Evolutionary conservation across 371 early-diverging fungal species (phyloP).

Genomic region (Mucor circinelloides): DNA sequence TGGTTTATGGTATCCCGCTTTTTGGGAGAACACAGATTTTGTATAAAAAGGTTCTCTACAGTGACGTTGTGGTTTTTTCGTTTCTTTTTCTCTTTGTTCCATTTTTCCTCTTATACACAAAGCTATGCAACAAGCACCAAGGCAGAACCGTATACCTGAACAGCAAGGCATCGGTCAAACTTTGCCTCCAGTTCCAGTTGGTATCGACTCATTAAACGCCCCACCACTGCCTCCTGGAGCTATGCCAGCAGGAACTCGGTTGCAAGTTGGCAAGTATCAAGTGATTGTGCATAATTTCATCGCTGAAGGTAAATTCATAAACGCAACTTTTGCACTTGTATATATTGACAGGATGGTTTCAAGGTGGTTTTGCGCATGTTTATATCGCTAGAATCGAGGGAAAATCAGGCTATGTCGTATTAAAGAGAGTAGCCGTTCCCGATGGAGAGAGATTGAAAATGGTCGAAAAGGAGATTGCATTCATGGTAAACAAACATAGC

Average conservation of each 20-base stretch:
- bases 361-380: conserved; percentile 88
- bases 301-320: conserved; percentile 41
- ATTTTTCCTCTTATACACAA: conserved; percentile 3
- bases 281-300: conserved; percentile 59
- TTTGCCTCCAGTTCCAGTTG: conserved; percentile 50
- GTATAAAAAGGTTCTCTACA: neutral
- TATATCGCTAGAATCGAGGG: conserved; percentile 74
- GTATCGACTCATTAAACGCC: conserved; percentile 37
- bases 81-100: conserved; percentile 8
- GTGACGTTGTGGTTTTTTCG: neutral
- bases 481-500: conserved; percentile 61
- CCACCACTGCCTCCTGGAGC: conserved; percentile 47
- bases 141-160: conserved; percentile 50
- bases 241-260: conserved; percentile 54
- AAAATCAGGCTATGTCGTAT: conserved; percentile 59
- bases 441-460: conserved; percentile 67
- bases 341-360: neutral
- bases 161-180: conserved; percentile 53
- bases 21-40: too few relatives aligned
- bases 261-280: conserved; percentile 55
- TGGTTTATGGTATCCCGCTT: neutral
- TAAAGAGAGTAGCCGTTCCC: conserved; percentile 79
- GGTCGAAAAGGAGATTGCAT: conserved; percentile 73
- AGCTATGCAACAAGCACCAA: conserved; percentile 18
- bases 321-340: neutral